Evolutionary conservation across 2,329 filamentous ascomycete species (phyloP).

Genomic region (Aspergillus sp.): DNA sequence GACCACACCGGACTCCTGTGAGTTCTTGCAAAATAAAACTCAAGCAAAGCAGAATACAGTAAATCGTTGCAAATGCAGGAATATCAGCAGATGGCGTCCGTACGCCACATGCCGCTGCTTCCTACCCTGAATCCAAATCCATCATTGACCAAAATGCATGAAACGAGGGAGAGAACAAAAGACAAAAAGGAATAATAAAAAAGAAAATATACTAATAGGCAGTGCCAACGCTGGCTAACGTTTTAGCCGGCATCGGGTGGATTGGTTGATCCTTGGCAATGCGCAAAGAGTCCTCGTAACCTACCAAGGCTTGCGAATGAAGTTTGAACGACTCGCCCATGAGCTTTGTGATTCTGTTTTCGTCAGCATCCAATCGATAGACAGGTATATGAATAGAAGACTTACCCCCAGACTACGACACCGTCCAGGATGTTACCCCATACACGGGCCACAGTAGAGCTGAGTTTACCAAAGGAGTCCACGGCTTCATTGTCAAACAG

Average conservation of each 20-base stretch:
- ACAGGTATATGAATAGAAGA: slow-evolving; percentile 26
- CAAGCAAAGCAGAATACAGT: slow-evolving; percentile 3
- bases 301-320: slow-evolving; percentile 86
- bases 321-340: slow-evolving; percentile 98
- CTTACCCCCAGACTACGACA: slow-evolving; percentile 98
- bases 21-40: slow-evolving; percentile 29
- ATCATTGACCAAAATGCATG: slow-evolving; percentile 38
- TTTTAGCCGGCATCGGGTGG: slow-evolving; percentile 38
- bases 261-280: slow-evolving; percentile 36
- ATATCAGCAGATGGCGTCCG: slow-evolving; percentile 2
- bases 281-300: slow-evolving; percentile 68
- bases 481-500: slow-evolving; percentile 82
- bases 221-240: slow-evolving; percentile 37
- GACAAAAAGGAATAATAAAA: slow-evolving; percentile 11
- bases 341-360: slow-evolving; percentile 55
- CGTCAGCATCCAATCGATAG: slow-evolving; percentile 6
- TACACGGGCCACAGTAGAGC: slow-evolving; percentile 87
- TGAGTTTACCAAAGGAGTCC: slow-evolving; percentile 76
- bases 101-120: slow-evolving; percentile 30
- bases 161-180: slow-evolving; percentile 20
- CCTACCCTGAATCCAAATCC: slow-evolving; percentile 21
- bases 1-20: slow-evolving; percentile 41
- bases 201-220: slow-evolving; percentile 31
- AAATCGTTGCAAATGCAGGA: slow-evolving; percentile 13
- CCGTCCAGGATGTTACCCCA: slow-evolving; percentile 99